Evolutionary conservation across 163 green algal species (phyloP), one percentile per base, ranked within the genome.

Genomic region (Prototheca wickerhamii): DNA sequence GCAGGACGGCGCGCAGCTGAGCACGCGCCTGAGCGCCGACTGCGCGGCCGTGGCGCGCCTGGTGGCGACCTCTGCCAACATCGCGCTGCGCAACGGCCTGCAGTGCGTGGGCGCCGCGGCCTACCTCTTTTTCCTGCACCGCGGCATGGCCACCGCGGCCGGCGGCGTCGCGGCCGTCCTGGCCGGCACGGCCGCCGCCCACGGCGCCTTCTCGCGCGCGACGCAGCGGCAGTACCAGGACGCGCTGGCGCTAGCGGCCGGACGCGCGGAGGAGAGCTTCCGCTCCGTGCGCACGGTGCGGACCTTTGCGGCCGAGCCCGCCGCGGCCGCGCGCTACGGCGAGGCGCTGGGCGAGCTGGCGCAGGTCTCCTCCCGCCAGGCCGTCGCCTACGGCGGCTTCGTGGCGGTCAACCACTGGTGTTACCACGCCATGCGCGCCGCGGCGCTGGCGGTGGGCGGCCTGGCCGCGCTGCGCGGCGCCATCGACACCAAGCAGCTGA

Each of bases 21-120:
- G 78, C 28, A 84, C 62, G 50, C 74, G 87, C 1, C 70, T 94
- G 28, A 75, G 75, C 25, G 70, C 68, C 15, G 86, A 94, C 81
- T 92, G 83, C 73, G 76, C 85, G 35, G 65, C 79, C 7, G 80
- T 92, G 34, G 68, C 70, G 25, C 69, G 75, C 20, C 81, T 82
- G 35, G 76, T 95, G 23, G 71, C 80, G 32, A 89, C 83, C 57
- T 91, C 91, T 69, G 68, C 94, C 72, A 95, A 96, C 64, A 84
- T 95, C 21, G 83, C 87, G 3, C 64, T 91, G 3, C 69, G 89
- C 12, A 95, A 95, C 65, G 55, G 67, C 8, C 57, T 96, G 31
- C 85, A 93, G 71, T 83, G 73, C 26, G 65, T 89, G 4, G 87
- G 85, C 40, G 87, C 85, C 0, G 66, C 77, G 1, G 51, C 68